Evolutionary conservation across 176 grass and related monocot species (phyloP), one percentile per base, ranked within the genome.

Genomic region (Chrysopogon serrulatus): DNA sequence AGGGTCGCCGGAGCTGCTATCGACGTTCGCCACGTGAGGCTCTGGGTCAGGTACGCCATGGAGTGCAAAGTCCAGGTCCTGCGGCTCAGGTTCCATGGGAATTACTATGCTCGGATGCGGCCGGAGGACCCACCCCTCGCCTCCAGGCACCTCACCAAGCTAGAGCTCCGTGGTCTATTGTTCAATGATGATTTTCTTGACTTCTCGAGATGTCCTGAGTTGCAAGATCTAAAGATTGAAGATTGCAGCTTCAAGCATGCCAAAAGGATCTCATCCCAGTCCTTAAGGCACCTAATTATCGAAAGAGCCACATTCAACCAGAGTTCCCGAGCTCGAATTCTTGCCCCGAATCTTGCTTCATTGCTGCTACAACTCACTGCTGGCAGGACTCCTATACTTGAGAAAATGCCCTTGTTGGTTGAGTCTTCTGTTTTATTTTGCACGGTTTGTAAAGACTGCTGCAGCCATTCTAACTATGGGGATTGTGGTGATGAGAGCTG

Each of bases 1-100:
- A n/a, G n/a, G n/a, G n/a, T n/a, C n/a, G n/a, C n/a, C n/a, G n/a
- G n/a, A n/a, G n/a, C n/a, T n/a, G n/a, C n/a, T n/a, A n/a, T n/a
- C 37, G 18, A 37, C 18, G 17, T 68, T 8, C 65, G 16, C 8
- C 44, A 3, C 54, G 12, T 63, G 8, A 73, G 45, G 39, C 39
- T 83, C 6, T 83, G 68, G 81, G 45, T 73, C n/a, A 30, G 56
- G 19, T 36, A 74, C 6, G 69, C 31, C 14, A 5, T 74, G 53
- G 6, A 3, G 39, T 61, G 80, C 80, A 6, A 45, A 15, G 68
- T 62, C 8, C 27, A 14, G 27, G 53, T 34, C 6, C 80, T 82
- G 34, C 65, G 34, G 6, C 34, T 68, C 65, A 65, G 31, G 0
- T 1, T 68, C 17, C 1, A 0, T 23, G 18, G 33, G 26, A 17